phyloP scores from a whole-genome alignment of 2,329 filamentous ascomycete genomes.

The Salinomyces thailandicus region DNA sequence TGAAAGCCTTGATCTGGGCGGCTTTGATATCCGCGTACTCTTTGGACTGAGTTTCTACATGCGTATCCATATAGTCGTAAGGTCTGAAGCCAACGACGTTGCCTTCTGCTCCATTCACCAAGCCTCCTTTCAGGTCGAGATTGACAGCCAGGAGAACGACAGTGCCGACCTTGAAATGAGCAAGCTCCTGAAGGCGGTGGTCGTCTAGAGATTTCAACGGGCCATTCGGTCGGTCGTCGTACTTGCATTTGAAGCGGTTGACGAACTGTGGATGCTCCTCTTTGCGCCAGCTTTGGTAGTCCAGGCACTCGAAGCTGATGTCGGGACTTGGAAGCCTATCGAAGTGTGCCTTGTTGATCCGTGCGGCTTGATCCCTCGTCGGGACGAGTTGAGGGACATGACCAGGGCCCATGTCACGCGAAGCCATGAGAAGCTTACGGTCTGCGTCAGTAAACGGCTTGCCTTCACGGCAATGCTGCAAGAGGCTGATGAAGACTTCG shows the following conservation, averaged over 20 bases:
- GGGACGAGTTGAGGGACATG: slow-evolving; percentile 34
- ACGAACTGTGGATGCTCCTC: slow-evolving; percentile 22
- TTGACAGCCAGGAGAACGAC: slow-evolving; percentile 45
- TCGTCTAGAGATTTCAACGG: slow-evolving; percentile 15
- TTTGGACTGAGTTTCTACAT: too few relatives aligned
- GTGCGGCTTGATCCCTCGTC: slow-evolving; percentile 21
- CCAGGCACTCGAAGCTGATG: slow-evolving; percentile 26
- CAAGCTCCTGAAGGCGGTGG: slow-evolving; percentile 37
- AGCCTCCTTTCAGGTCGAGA: slow-evolving; percentile 31
- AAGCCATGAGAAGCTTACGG: slow-evolving; percentile 31
- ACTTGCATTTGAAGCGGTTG: slow-evolving; percentile 13
- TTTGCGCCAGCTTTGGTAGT: slow-evolving; percentile 29
- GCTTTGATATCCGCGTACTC: too few relatives aligned
- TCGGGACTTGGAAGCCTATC: not conserved
- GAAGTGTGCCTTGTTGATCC: slow-evolving; percentile 6
- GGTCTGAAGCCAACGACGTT: slow-evolving; percentile 30
- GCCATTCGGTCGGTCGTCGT: slow-evolving; percentile 8
- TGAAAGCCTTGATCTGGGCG: not conserved
- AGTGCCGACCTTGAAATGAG: slow-evolving; percentile 43
- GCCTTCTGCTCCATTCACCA: slow-evolving; percentile 42
- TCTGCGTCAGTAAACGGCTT: slow-evolving; percentile 29
- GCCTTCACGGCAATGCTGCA: slow-evolving; percentile 47
- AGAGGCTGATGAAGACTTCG: slow-evolving; percentile 41
- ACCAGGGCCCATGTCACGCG: slow-evolving; percentile 33
- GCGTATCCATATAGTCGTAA: too few relatives aligned